phyloP scores from a whole-genome alignment of 2,329 filamentous ascomycete genomes.

The Diplodia corticola region DNA sequence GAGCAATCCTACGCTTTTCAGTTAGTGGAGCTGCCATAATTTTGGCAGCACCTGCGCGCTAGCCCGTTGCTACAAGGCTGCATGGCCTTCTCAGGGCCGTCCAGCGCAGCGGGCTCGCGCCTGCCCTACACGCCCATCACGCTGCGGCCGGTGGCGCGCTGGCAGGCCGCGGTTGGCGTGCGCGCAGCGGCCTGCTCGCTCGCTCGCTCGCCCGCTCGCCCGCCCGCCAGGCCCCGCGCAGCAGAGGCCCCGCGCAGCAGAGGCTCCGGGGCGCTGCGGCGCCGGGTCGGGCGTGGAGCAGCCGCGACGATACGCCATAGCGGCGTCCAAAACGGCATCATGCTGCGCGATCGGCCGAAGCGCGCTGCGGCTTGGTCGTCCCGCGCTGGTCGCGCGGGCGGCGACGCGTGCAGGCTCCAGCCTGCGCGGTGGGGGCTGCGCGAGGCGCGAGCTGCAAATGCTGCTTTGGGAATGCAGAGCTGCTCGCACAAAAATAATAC shows the following conservation, averaged over 20 bases:
- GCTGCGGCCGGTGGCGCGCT: slow-evolving; percentile 10
- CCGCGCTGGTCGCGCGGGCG: slow-evolving; percentile 8
- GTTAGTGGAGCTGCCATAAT: slow-evolving; percentile 27
- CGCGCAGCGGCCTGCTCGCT: background rate
- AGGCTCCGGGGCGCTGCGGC: too few species aligned
- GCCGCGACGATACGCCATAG: background rate
- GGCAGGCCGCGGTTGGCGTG: background rate
- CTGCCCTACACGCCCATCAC: background rate
- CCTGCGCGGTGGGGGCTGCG: slow-evolving; percentile 12
- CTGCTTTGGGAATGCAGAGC: background rate
- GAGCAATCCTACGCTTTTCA: slow-evolving; percentile 22
- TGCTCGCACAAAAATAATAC: background rate
- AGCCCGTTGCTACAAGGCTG: slow-evolving; percentile 31
- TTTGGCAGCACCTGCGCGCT: slow-evolving; percentile 29
- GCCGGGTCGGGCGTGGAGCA: slow-evolving; percentile 6
- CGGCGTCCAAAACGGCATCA: slow-evolving; percentile 21
- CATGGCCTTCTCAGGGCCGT: slow-evolving; percentile 24
- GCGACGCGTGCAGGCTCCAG: slow-evolving; percentile 1
- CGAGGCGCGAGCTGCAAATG: background rate
- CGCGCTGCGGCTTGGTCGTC: background rate
- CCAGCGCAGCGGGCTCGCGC: slow-evolving; percentile 9
- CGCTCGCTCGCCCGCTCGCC: too few species aligned
- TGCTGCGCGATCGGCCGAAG: slow-evolving; percentile 21
- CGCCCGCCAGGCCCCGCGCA: slow-evolving; percentile 1
- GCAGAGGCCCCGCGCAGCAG: background rate